Base-by-base conservation (phyloP, 768 basidiomycete species). In the Macrolepiota dolichaula region DNA sequence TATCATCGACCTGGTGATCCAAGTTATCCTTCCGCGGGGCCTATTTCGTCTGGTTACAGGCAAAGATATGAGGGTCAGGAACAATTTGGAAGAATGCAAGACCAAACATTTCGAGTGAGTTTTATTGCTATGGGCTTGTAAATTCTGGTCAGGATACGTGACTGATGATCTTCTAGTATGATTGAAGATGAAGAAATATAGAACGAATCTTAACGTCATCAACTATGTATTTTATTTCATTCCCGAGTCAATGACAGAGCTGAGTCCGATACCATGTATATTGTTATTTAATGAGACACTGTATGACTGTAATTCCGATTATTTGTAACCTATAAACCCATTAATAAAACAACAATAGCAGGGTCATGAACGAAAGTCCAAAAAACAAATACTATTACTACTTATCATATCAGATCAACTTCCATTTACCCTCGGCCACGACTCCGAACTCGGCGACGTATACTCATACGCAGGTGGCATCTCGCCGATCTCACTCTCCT, bases 401-500 rank as follows among this genome's bases (percentile, higher is more conserved):
- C n/a, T n/a, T n/a, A 9, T 27, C 55, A 36, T 29, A 6, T 19
- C 42, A 3, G 15, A 13, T 24, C 22, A 58, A 50, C 19, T 24
- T 11, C 35, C 57, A 7, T 37, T n/a, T 4, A 36, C 47, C 46
- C 47, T 10, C 24, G 47, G n/a, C 38, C 6, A 12, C 13, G 22
- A 17, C 3, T 27, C 22, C 3, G 13, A 12, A 4, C 10, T 17
- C 10, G 49, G 15, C 15, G 49, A 59, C 1, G 50, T n/a, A 19
- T 13, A 37, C 37, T 59, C 57, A 69, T 95, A 94, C n/a, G 85
- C 77, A 3, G 96, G 96, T 0, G 96, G 95, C 7, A 83, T 82
- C 71, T 97, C 94, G 6, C 95, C 95, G 15, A 79, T 77, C 67
- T 90, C 88, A 51, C 82, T 89, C 71, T 91, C 90, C 70, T 88